Conservation (phyloP, 2,329 filamentous ascomycete species). For the Didymella exigua region DNA sequence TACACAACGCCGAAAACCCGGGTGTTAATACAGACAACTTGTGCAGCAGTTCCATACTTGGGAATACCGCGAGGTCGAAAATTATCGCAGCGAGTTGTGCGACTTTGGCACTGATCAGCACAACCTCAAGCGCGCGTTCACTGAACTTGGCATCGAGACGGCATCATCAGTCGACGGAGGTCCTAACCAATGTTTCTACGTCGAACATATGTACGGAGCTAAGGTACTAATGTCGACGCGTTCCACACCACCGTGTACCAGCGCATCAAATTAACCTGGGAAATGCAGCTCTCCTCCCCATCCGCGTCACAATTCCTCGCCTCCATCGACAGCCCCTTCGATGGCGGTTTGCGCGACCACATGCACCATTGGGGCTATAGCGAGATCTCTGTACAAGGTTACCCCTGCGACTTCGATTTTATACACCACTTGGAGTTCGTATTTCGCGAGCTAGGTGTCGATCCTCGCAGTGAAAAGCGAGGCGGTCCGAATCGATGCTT, state of each 20-base stretch:
- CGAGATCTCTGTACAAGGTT: not conserved
- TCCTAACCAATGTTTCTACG: constrained; percentile 20
- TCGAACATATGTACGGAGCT: constrained; percentile 20
- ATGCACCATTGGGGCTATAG: constrained; percentile 17
- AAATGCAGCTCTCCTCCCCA: not conserved
- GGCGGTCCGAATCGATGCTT: constrained; percentile 20
- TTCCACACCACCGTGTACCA: constrained; percentile 5
- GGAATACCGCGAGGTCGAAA: constrained; percentile 17
- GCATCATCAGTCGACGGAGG: constrained; percentile 11
- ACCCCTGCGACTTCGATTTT: constrained; percentile 11
- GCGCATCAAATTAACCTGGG: constrained; percentile 5
- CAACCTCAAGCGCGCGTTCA: constrained; percentile 8
- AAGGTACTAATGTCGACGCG: constrained; percentile 1
- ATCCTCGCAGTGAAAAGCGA: constrained; percentile 1
- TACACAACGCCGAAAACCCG: constrained; percentile 16
- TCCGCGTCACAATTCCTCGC: constrained; percentile 5
- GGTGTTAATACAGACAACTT: constrained; percentile 11
- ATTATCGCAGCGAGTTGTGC: constrained; percentile 11
- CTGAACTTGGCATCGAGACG: constrained; percentile 15
- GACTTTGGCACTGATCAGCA: constrained; percentile 7
- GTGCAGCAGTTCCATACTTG: constrained; percentile 11
- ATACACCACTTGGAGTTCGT: not conserved
- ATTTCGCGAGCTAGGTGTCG: constrained; percentile 15
- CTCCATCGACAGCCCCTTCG: constrained; percentile 12
- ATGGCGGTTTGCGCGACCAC: not conserved